Base-by-base conservation (phyloP, 2,329 filamentous ascomycete species). In the Aspergillus persii region DNA sequence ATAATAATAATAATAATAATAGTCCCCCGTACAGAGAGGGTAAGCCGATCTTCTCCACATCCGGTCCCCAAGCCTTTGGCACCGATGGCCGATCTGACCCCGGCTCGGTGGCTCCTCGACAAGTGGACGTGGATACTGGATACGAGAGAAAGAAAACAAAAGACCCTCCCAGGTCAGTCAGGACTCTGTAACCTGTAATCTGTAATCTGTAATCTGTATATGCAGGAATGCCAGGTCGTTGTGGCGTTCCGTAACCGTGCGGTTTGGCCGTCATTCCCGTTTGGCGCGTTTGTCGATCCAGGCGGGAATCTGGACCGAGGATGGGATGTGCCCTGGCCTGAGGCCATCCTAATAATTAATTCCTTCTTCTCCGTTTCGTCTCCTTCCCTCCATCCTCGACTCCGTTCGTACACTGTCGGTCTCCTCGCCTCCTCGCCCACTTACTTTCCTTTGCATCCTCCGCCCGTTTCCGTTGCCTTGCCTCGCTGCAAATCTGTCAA, bases 271-370 rank as follows among this genome's bases (percentile, higher is more conserved):
- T 56, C 41, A 30, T 18, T 47, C 30, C 11, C 50, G 41, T 49
- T 57, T 51, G 50, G 51, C 51, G 54, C 54, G 50, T 27, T 29
- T 54, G 54, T 57, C 50, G 50, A 57, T 60, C 54, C 31, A 50
- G 55, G 50, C 50, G 58, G 58, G 58, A 60, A 23, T 23, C 55
- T 57, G 50, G 56, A 57, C 56, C 56, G 56, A 58, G 56, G 56
- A 53, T 52, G n/a, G n/a, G n/a, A n/a, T n/a, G n/a, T n/a, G 46
- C 55, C 46, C 55, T 26, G n/a, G 50, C 27, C 44, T 23, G 18
- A 23, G 18, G 18, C 18, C 18, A 23, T 23, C 18, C 18, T 23
- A 23, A 23, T 23, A 23, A 23, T 23, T 23, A 23, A 1, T 23
- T 23, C 26, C 27, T 47, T 47, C 26, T 26, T 18, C 31, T 36